Base-by-base conservation (phyloP, 2,329 filamentous ascomycete genomes). In the Chalara sp. region DNA sequence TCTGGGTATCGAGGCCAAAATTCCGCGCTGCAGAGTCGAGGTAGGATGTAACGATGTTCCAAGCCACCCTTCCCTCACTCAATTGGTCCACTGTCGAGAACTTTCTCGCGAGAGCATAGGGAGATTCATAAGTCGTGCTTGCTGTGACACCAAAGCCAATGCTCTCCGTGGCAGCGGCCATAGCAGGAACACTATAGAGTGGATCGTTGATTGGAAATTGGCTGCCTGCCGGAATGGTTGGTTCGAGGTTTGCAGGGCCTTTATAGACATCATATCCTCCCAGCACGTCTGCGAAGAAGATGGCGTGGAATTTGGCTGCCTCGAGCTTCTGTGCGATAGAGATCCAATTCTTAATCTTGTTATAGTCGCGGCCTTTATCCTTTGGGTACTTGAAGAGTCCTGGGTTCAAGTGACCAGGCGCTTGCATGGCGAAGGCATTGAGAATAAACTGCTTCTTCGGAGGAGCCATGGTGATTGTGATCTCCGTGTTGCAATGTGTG, bases 191-290 rank as follows among this genome's bases (percentile, higher is more conserved):
- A 2, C 82, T 74, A 1, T 77, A 75, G 1, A 87, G 61, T 0
- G 83, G 83, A 62, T 87, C 83, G 53, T 84, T 86, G n/a, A 86
- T 80, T 0, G 84, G 84, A 76, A 81, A 87, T 64, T 87, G 84
- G 0, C 83, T 80, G 1, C 81, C 84, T 0, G 80, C 79, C 1
- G 73, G 64, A 46, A 85, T 76, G 0, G 81, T 79, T 0, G 83
- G 76, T 3, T 76, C 74, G 3, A 86, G 70, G 53, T 79, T 83
- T 4, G 71, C 66, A 0, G 79, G 79, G 0, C 81, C 76, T 53
- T 80, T 80, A 66, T 86, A 87, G 5, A 87, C 81, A 68, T 88
- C 83, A 61, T 87, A 86, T 5, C 80, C 80, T 4, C 80, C 81
- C 1, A 86, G 71, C 0, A 84, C 80, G 61, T 86, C 82, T 0